phyloP scores from a whole-genome alignment of 768 basidiomycete genomes.

The Pisolithus marmoratus region DNA sequence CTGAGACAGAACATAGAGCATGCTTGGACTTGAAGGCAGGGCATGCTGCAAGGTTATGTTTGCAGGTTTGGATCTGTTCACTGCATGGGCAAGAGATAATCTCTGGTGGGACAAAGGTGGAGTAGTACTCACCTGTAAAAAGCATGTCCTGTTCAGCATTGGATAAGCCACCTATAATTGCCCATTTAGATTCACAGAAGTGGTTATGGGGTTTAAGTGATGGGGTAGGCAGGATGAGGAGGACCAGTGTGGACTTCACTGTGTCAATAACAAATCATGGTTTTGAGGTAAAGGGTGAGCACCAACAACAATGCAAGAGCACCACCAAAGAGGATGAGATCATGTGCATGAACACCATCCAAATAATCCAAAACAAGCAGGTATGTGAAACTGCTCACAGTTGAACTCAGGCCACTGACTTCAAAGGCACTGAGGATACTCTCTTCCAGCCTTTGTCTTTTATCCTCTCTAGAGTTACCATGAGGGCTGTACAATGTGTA shows the following conservation, averaged over 20 bases:
- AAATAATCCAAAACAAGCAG: slow-evolving; percentile 28
- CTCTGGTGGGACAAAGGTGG: too few species aligned
- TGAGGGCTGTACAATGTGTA: slow-evolving; percentile 53
- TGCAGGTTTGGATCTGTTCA: too few species aligned
- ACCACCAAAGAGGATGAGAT: slow-evolving; percentile 45
- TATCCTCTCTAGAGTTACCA: slow-evolving; percentile 29
- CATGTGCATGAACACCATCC: slow-evolving; percentile 45
- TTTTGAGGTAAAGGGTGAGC: slow-evolving; percentile 37
- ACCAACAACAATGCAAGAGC: slow-evolving; percentile 42
- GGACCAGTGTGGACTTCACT: slow-evolving; percentile 33
- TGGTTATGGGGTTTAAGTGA: slow-evolving; percentile 4
- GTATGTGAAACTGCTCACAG: slow-evolving; percentile 31
- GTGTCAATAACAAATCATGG: slow-evolving; percentile 27
- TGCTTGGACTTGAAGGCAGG: too few species aligned
- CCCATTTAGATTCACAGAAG: too few species aligned
- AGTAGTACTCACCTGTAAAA: too few species aligned
- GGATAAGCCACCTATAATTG: too few species aligned
- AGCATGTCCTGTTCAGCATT: too few species aligned
- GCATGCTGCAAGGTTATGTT: too few species aligned
- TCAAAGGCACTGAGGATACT: slow-evolving; percentile 28
- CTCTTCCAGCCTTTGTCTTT: slow-evolving; percentile 39
- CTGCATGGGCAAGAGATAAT: too few species aligned
- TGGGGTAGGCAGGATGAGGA: slow-evolving; percentile 62
- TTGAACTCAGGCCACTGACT: slow-evolving; percentile 31
- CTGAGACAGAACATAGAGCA: too few species aligned